Percentiles rank a stretch among this genome's conserved stretches.
Conservation (phyloP, 2,329 filamentous ascomycete species). For the Pestalotiopsis sp. region DNA sequence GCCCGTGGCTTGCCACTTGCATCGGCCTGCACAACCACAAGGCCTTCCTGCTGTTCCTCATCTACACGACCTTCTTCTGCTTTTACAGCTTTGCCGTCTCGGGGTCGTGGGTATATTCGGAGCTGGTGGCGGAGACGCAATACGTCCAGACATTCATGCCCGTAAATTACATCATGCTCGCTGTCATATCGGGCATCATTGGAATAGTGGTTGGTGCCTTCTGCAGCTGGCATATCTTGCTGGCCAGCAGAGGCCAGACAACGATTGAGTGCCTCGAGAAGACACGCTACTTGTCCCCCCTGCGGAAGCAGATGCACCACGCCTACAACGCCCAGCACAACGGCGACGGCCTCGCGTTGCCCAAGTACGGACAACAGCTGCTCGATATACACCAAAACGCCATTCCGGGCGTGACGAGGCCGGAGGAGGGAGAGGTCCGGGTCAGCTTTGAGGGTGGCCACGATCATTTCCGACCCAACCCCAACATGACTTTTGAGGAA, state of each 20-base stretch:
- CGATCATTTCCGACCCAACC: conserved; percentile 41
- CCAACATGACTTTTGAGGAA: conserved; percentile 56
- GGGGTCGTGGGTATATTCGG: conserved; percentile 80
- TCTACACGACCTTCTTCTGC: conserved; percentile 87
- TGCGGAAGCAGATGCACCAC: conserved; percentile 70
- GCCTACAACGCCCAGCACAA: conserved; percentile 59
- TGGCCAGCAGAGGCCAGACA: conserved; percentile 79
- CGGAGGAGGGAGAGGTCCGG: conserved; percentile 75
- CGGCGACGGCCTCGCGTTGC: conserved; percentile 51
- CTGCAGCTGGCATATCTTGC: conserved; percentile 86
- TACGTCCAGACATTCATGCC: conserved; percentile 80
- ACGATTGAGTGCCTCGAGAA: conserved; percentile 97
- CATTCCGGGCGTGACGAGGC: conserved; percentile 76
- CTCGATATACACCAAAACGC: conserved; percentile 82
- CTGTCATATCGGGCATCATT: conserved; percentile 87
- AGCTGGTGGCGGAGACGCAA: conserved; percentile 72
- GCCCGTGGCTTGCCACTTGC: conserved; percentile 95
- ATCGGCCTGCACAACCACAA: conserved; percentile 96
- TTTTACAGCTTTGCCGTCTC: conserved; percentile 79
- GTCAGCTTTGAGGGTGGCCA: conserved; percentile 35
- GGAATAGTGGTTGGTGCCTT: conserved; percentile 87
- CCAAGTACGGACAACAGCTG: conserved; percentile 70
- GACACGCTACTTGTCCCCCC: conserved; percentile 85
- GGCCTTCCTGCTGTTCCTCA: conserved; percentile 86
- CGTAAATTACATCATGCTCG: conserved; percentile 87